Evolutionary conservation across 768 basidiomycete genomes (phyloP).

Genomic region (Naematelia aurantialba): DNA sequence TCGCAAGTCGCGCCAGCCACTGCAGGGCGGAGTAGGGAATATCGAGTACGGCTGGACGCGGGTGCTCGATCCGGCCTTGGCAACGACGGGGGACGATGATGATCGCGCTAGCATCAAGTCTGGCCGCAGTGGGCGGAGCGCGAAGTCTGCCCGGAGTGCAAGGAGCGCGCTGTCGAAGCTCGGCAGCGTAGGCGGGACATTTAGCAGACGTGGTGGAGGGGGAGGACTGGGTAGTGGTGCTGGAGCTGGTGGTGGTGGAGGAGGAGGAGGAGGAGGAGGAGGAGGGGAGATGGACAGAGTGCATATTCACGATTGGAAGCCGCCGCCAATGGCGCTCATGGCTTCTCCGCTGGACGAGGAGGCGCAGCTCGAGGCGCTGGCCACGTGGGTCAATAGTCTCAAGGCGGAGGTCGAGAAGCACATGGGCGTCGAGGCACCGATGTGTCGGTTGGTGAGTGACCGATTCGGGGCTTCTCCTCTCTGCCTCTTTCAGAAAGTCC

Average conservation of each 20-base stretch:
- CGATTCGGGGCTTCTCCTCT: neutral
- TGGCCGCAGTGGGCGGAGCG: too few species aligned
- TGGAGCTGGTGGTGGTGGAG: slow-evolving; percentile 55
- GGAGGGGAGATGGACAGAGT: too few species aligned
- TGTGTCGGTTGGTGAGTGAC: slow-evolving; percentile 66
- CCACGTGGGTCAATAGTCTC: slow-evolving; percentile 70
- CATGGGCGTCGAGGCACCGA: slow-evolving; percentile 75
- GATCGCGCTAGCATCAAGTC: slow-evolving; percentile 60
- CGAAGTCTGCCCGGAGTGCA: too few species aligned
- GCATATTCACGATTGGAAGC: slow-evolving; percentile 88
- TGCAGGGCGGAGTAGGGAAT: slow-evolving; percentile 93
- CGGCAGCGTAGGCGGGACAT: too few species aligned
- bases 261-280: too few species aligned
- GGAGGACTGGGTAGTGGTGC: neutral
- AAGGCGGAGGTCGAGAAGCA: slow-evolving; percentile 77
- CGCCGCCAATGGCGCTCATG: slow-evolving; percentile 77
- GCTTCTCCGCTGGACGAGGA: slow-evolving; percentile 88
- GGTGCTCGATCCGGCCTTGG: slow-evolving; percentile 50
- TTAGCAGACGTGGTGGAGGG: slow-evolving; percentile 15
- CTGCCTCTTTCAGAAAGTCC: neutral
- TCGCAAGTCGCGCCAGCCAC: slow-evolving; percentile 86
- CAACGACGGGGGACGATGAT: slow-evolving; percentile 58
- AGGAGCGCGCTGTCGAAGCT: slow-evolving; percentile 61
- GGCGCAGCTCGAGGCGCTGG: slow-evolving; percentile 80
- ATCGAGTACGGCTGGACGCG: slow-evolving; percentile 99